Evolutionary conservation across 208 protist genomes (phyloP).

Genomic region (Zelonia costaricensis): DNA sequence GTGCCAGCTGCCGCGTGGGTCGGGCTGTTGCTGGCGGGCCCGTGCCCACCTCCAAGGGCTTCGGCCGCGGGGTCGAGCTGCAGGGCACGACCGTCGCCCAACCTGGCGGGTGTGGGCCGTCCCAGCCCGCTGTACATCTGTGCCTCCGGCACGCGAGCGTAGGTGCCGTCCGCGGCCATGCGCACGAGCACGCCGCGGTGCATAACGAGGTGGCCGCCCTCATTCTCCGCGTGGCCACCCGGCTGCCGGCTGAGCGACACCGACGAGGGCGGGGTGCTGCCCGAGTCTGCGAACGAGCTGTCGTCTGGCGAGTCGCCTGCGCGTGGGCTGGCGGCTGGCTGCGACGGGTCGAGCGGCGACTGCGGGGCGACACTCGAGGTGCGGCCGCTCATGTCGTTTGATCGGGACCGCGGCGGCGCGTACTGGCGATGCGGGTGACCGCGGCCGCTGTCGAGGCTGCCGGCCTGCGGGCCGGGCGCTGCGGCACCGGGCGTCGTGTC

Average conservation of each 20-base stretch:
- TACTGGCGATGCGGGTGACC: slow-evolving; percentile 17
- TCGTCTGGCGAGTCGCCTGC: slow-evolving; percentile 17
- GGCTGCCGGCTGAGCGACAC: slow-evolving; percentile 4
- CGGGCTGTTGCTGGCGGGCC: neutral
- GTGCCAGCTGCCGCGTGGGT: neutral
- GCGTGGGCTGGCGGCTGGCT: too few species aligned
- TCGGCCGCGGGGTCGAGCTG: neutral
- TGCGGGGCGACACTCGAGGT: too few species aligned
- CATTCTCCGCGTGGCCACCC: neutral
- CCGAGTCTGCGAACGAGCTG: slow-evolving; percentile 15
- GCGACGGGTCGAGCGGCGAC: too few species aligned
- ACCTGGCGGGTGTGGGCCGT: neutral
- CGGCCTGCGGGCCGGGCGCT: neutral
- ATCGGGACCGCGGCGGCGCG: slow-evolving; percentile 17
- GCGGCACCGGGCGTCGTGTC: neutral
- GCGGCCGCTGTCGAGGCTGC: neutral
- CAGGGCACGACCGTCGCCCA: neutral
- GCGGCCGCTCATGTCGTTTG: too few species aligned
- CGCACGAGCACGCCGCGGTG: slow-evolving; percentile 47
- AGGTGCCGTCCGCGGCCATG: slow-evolving; percentile 27
- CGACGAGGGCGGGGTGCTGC: slow-evolving; percentile 22
- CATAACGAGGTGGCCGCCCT: slow-evolving; percentile 47
- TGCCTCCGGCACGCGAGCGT: slow-evolving; percentile 13
- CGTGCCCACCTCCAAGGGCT: neutral
- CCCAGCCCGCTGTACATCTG: neutral